A percentile compares a stretch with the other conserved stretches of the same genome.
phyloP scores from a whole-genome alignment of 805 yeast genomes.

The Metschnikowia koreensis region DNA sequence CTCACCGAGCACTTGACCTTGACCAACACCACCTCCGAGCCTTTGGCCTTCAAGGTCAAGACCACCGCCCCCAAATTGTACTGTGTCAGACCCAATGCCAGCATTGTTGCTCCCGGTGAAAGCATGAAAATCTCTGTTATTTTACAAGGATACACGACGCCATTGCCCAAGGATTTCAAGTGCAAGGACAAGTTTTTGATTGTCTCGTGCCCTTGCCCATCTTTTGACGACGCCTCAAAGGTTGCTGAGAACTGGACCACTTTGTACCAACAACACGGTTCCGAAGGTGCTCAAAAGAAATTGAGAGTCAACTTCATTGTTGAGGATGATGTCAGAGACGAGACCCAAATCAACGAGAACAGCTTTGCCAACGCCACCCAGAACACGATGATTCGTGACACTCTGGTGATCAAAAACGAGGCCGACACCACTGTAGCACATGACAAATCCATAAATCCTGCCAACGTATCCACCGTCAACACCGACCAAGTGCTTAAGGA shows the following conservation, averaged over 20 bases:
- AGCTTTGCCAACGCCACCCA: constrained; percentile 22
- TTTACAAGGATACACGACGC: constrained; percentile 77
- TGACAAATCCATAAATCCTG: constrained; percentile 10
- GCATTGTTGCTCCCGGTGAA: constrained; percentile 72
- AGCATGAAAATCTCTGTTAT: constrained; percentile 74
- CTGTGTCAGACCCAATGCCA: constrained; percentile 95
- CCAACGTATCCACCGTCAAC: constrained; percentile 1
- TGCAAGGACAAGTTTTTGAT: constrained; percentile 92
- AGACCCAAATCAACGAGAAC: constrained; percentile 18
- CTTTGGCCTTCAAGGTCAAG: constrained; percentile 90
- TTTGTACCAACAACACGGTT: constrained; percentile 58
- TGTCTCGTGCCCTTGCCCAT: constrained; percentile 77
- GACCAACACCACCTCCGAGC: constrained; percentile 53
- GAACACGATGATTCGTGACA: constrained; percentile 17
- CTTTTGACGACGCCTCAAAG: constrained; percentile 49
- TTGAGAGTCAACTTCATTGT: constrained; percentile 58
- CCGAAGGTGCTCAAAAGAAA: constrained; percentile 59
- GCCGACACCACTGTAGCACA: constrained; percentile 17
- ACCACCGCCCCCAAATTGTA: constrained; percentile 96
- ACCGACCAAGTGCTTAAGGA: constrained; percentile 8
- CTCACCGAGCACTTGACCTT: constrained; percentile 61
- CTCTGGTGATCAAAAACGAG: constrained; percentile 12
- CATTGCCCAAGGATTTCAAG: constrained; percentile 69
- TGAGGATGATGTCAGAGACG: constrained; percentile 24
- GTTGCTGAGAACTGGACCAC: constrained; percentile 76